phyloP scores from a whole-genome alignment of 208 protist genomes.

The Crithidia mellificae region DNA sequence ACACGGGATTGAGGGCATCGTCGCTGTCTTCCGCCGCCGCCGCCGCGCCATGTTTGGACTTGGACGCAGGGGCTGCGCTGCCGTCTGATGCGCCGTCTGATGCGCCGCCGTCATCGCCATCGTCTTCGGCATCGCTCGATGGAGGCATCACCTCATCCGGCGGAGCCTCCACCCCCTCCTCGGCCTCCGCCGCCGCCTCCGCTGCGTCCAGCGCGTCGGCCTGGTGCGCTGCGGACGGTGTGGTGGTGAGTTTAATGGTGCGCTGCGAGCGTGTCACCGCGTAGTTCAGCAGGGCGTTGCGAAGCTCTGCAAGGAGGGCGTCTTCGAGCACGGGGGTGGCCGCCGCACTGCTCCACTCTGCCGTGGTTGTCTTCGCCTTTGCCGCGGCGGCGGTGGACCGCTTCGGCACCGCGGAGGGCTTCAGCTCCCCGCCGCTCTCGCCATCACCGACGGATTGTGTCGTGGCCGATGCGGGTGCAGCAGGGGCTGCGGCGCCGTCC shows the following conservation, averaged over 20 bases:
- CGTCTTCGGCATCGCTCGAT: not conserved
- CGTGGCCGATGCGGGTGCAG: not conserved
- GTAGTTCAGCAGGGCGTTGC: slow-evolving; percentile 6
- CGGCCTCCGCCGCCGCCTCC: not conserved
- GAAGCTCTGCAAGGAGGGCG: slow-evolving; percentile 13
- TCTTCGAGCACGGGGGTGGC: slow-evolving; percentile 5
- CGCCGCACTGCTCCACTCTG: no score
- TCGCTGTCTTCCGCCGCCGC: not conserved
- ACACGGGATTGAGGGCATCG: not conserved
- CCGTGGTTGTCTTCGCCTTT: not conserved
- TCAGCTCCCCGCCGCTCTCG: slow-evolving; percentile 4
- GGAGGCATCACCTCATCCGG: not conserved
- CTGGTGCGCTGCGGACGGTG: not conserved
- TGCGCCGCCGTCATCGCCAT: no score
- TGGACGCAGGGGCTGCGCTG: no score
- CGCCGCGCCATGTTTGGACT: not conserved
- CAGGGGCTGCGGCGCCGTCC: not conserved
- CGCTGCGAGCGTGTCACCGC: not conserved
- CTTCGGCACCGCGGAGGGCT: not conserved
- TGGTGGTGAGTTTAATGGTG: not conserved
- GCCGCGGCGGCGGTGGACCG: not conserved
- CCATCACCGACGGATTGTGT: not conserved
- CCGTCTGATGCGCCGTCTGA: no score
- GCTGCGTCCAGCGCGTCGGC: not conserved
- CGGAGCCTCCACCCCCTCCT: not conserved